Base-by-base conservation (phyloP, 495 filamentous ascomycete species). In the Cairneyella variabilis region DNA sequence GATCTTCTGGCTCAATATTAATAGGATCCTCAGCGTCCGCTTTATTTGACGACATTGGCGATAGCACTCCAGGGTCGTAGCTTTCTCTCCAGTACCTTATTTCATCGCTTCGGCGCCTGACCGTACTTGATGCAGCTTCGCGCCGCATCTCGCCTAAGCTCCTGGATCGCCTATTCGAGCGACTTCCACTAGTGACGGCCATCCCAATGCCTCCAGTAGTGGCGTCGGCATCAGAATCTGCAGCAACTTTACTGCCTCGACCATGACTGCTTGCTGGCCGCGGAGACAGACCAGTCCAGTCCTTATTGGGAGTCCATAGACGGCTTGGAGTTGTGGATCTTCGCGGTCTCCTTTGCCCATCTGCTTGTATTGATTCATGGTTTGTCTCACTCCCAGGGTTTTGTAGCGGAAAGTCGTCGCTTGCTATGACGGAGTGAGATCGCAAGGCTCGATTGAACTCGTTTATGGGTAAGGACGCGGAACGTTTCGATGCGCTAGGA, bases 61-160 rank as follows among this genome's bases (percentile, higher is more conserved):
- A 80, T 49, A 74, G 56, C 39, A 72, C 65, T 1, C 66, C 68
- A 8, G 67, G 67, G 26, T 73, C 70, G 53, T 75, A 77, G 20
- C 76, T 78, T 60, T 76, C 73, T 37, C 77, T 69, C 77, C 77
- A 80, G 55, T 76, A 79, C 18, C 76, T 75, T 21, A 80, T 79
- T 61, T 82, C 78, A 37, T 80, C 78, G 54, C 77, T 80, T 14
- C 77, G 69, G 34, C 77, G 70, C 30, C 78, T 71, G 10, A 49
- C 63, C 1, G 52, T 52, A 11, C 58, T 64, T 3, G 30, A 28
- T 6, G 57, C 61, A 2, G 60, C 58, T 28, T 68, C 57, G 39
- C 72, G 69, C 40, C 71, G 65, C n/a, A 79, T 64, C n/a, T 76
- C 74, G 18, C 73, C 75, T 22, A 80, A 61, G 58, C 76, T 80